These are phyloP conservation scores for Auricularia sp. DNA, from an alignment of 768 basidiomycete species.

Conservation along the genomic window DNA sequence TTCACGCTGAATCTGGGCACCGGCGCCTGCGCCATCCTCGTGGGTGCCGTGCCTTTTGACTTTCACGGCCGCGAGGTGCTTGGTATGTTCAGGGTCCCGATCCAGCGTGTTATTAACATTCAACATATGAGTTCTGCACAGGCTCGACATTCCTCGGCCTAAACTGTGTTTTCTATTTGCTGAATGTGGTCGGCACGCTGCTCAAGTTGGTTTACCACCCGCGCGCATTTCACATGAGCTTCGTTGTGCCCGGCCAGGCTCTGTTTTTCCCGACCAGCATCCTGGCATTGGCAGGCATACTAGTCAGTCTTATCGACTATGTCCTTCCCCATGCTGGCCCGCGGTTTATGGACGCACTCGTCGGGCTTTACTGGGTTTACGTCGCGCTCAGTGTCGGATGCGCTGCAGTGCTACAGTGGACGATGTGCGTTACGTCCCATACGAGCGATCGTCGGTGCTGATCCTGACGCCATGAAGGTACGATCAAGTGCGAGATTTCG, in stretches of 20 bases:
- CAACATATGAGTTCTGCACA: no score
- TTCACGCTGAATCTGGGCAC: background rate
- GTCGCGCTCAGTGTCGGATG: conserved; percentile 23
- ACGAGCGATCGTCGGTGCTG: no score
- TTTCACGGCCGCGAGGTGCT: background rate
- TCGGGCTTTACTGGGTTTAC: conserved; percentile 38
- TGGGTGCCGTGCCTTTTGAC: background rate
- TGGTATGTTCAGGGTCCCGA: no score
- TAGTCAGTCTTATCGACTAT: conserved; percentile 40
- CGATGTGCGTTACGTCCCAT: conserved; percentile 26
- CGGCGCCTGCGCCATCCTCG: background rate
- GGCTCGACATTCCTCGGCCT: background rate
- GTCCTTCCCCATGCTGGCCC: conserved; percentile 28
- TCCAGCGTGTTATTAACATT: no score
- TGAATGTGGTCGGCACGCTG: background rate
- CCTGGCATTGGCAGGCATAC: conserved; percentile 34
- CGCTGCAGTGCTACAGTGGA: conserved; percentile 37
- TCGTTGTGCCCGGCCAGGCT: conserved; percentile 20
- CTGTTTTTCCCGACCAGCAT: conserved; percentile 42
- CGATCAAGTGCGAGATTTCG: conserved; percentile 33
- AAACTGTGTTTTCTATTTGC: background rate
- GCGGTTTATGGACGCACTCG: conserved; percentile 20
- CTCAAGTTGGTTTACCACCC: background rate
- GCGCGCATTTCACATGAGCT: background rate
- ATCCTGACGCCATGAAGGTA: conserved; percentile 12